Percentiles rank a stretch among this genome's conserved stretches.
These are phyloP conservation scores for Fusarium miscanthi DNA, from an alignment of 2,329 filamentous ascomycete species.

Conservation along the genomic window DNA sequence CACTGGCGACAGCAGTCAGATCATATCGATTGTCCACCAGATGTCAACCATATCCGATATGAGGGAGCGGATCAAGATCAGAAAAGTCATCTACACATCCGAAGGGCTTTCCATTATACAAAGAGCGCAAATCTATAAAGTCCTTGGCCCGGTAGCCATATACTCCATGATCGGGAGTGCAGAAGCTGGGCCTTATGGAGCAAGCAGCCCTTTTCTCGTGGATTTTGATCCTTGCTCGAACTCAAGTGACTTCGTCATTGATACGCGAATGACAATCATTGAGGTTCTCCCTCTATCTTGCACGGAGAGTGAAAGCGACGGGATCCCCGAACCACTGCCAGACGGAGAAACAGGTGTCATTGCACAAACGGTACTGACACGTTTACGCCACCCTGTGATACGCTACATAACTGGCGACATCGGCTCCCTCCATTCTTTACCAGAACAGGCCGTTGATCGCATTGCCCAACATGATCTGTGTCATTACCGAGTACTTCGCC, in stretches of 20 bases:
- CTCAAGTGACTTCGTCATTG: slow-evolving; percentile 53
- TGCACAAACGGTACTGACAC: slow-evolving; percentile 55
- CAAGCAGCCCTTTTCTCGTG: slow-evolving; percentile 47
- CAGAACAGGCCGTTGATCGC: slow-evolving; percentile 16
- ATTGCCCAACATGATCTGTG: slow-evolving; percentile 40
- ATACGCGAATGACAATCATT: slow-evolving; percentile 50
- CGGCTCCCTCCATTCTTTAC: slow-evolving; percentile 53
- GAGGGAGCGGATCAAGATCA: slow-evolving; percentile 45
- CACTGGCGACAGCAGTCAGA: slow-evolving; percentile 52
- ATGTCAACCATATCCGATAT: slow-evolving; percentile 46
- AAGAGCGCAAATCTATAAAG: slow-evolving; percentile 44
- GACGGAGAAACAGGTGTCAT: slow-evolving; percentile 53
- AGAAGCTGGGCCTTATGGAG: slow-evolving; percentile 56
- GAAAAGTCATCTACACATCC: slow-evolving; percentile 59
- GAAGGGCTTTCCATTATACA: slow-evolving; percentile 53
- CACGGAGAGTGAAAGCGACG: not conserved
- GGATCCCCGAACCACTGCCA: slow-evolving; percentile 24
- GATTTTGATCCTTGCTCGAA: slow-evolving; percentile 2
- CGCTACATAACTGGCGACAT: slow-evolving; percentile 58
- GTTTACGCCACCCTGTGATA: slow-evolving; percentile 56
- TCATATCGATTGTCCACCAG: slow-evolving; percentile 51
- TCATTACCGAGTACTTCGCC: slow-evolving; percentile 50
- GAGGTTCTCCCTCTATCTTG: slow-evolving; percentile 50
- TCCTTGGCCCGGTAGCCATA: slow-evolving; percentile 50
- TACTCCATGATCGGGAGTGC: slow-evolving; percentile 56